Evolutionary conservation across 2,329 filamentous ascomycete species (phyloP).

Genomic region (Cordyceps tenuipes): DNA sequence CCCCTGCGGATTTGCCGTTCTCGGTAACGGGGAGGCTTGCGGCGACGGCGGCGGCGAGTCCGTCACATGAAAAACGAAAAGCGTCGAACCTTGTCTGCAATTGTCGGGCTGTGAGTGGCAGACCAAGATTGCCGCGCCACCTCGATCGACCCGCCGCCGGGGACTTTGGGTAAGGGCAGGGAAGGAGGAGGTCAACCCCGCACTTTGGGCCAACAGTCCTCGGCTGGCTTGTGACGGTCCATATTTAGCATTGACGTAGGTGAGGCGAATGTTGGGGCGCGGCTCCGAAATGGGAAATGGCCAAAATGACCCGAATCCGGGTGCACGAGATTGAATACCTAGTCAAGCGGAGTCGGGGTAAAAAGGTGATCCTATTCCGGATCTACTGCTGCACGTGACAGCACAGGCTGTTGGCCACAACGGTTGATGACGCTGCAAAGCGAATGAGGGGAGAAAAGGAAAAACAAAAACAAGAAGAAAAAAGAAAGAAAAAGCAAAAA

Average conservation of each 20-base stretch:
- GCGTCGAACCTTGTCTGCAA: not conserved
- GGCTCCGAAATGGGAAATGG: too few relatives aligned
- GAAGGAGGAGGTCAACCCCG: not conserved
- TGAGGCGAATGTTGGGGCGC: not conserved
- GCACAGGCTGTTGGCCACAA: too few relatives aligned
- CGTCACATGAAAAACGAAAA: slow-evolving; percentile 11
- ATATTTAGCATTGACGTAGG: not conserved
- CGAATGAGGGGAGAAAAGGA: too few relatives aligned
- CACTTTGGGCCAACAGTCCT: not conserved
- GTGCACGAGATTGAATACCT: not conserved
- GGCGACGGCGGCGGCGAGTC: not conserved
- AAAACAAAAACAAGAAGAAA: too few relatives aligned
- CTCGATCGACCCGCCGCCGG: not conserved
- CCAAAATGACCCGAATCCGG: not conserved
- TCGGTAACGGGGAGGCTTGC: not conserved
- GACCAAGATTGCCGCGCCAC: not conserved
- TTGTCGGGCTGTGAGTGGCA: not conserved
- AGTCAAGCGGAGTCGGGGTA: not conserved
- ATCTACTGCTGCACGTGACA: too few relatives aligned
- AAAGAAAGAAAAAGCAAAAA: too few relatives aligned
- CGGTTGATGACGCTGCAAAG: too few relatives aligned
- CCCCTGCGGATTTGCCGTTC: not conserved
- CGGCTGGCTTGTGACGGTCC: slow-evolving; percentile 1
- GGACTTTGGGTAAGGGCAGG: not conserved
- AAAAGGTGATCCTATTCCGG: not conserved